These are phyloP conservation scores for Filosporella fistucella DNA, from an alignment of 495 filamentous ascomycete genomes.

Conservation along the genomic window DNA sequence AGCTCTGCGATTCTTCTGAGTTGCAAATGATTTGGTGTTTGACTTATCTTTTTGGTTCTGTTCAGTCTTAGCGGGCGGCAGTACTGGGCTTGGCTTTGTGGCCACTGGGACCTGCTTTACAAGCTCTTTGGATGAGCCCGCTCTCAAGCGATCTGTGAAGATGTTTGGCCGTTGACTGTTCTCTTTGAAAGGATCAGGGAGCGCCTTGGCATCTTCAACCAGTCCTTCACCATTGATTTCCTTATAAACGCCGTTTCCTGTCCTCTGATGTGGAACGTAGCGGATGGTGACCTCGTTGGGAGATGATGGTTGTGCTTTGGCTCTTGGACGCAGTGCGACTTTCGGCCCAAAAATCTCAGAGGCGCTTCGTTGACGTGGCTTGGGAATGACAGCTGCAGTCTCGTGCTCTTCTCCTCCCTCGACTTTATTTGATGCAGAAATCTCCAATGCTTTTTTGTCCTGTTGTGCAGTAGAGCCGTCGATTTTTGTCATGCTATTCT, in stretches of 20 bases:
- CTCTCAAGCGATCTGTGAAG: conserved; percentile 11
- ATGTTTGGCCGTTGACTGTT: background rate
- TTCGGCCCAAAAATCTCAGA: conserved; percentile 15
- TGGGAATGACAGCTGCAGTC: background rate
- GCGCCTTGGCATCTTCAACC: conserved; percentile 1
- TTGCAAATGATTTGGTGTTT: background rate
- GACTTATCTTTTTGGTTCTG: too few relatives aligned
- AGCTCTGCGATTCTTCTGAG: background rate
- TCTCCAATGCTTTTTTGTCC: too few relatives aligned
- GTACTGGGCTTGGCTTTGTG: too few relatives aligned
- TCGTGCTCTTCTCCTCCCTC: too few relatives aligned
- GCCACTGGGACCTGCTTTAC: too few relatives aligned
- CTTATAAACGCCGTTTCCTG: conserved; percentile 9
- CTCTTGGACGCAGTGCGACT: conserved; percentile 3
- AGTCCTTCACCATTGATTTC: conserved; percentile 7
- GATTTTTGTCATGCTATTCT: too few relatives aligned
- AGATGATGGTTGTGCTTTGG: conserved; percentile 11
- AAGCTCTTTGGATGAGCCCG: background rate
- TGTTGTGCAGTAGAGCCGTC: too few relatives aligned
- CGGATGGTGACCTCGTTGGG: conserved; percentile 1
- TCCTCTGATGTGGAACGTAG: conserved; percentile 21
- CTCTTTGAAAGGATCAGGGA: conserved; percentile 18
- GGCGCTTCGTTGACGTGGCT: background rate
- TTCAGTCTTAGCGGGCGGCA: too few relatives aligned
- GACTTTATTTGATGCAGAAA: too few relatives aligned